Evolutionary conservation across 2,329 filamentous ascomycete genomes (phyloP).

Genomic region (Hortaea werneckii): DNA sequence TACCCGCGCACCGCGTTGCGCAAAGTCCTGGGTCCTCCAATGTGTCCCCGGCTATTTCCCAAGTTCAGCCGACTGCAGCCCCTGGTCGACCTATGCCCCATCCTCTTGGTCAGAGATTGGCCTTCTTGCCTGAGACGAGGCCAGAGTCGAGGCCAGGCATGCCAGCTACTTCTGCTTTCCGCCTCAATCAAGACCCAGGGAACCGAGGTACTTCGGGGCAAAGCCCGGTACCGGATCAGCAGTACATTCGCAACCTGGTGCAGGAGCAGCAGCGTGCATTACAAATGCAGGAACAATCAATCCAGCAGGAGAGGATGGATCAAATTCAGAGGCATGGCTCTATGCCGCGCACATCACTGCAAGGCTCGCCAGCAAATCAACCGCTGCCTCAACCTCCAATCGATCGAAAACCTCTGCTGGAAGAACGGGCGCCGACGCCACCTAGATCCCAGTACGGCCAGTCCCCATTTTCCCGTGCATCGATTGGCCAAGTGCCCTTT

Average conservation of each 20-base stretch:
- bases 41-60: conserved; percentile 11
- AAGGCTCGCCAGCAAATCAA: conserved; percentile 20
- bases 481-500: conserved; percentile 10
- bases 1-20: conserved; percentile 17
- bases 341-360: conserved; percentile 11
- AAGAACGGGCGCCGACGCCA: conserved; percentile 22
- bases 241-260: conserved; percentile 17
- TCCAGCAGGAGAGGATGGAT: conserved; percentile 17
- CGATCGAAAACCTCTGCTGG: conserved; percentile 19
- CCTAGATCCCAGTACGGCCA: conserved; percentile 12
- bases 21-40: conserved; percentile 18
- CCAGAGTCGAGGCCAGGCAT: conserved; percentile 18
- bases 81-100: conserved; percentile 16
- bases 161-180: conserved; percentile 4
- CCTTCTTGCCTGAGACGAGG: conserved; percentile 22
- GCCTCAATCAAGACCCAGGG: conserved; percentile 6
- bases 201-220: conserved; percentile 2
- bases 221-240: conserved; percentile 11
- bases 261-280: conserved; percentile 25
- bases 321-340: conserved; percentile 12
- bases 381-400: conserved; percentile 8
- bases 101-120: conserved; percentile 20
- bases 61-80: conserved; percentile 15
- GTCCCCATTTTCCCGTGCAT: conserved; percentile 7
- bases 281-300: conserved; percentile 17